Evolutionary conservation across 768 basidiomycete genomes (phyloP), one percentile per base, ranked within the genome.

Genomic region (Gautieria morchelliformis): DNA sequence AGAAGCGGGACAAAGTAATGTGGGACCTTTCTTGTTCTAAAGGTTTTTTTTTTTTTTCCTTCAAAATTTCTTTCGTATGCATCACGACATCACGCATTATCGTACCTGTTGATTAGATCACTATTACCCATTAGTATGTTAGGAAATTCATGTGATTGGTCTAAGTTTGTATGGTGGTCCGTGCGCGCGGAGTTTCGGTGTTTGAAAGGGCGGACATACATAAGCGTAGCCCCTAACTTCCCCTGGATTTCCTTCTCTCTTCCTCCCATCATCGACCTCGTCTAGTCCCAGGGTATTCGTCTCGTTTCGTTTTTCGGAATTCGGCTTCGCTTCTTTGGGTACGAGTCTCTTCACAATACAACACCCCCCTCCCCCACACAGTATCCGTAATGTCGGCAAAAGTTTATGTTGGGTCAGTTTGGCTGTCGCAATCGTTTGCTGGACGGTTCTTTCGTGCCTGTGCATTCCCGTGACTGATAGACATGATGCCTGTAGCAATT

Each of bases 331-430:
- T 15, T 44, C 30, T 41, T 48, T 53, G 24, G 32, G 39, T 58
- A 35, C 56, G 52, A 47, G 22, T 49, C 49, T 15, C 46, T 32
- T 52, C 50, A 45, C 53, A 47, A 22, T 22, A 54, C 37, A 44
- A 52, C 44, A 32, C 41, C 47, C 19, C n/a, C 33, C 14, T 32
- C 47, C 19, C n/a, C 33, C 14, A 37, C 42, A 67, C 76, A 75
- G 87, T 87, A 84, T 80, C 46, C 42, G 66, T 77, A 75, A 87
- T 87, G 84, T 80, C 85, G 72, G 75, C 85, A 68, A 93, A 92
- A 77, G 81, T 92, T 70, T 93, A 92, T 73, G 89, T 93, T 81
- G 89, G 89, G 89, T 93, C 81, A 85, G 89, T 92, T 82, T 83
- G 72, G 72, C 73, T 71, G 72, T 75, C 74, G 71, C 67, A 75